Evolutionary conservation across 495 filamentous ascomycete genomes (phyloP), one percentile per base, ranked within the genome.

Genomic region (Apiosordaria backusii): DNA sequence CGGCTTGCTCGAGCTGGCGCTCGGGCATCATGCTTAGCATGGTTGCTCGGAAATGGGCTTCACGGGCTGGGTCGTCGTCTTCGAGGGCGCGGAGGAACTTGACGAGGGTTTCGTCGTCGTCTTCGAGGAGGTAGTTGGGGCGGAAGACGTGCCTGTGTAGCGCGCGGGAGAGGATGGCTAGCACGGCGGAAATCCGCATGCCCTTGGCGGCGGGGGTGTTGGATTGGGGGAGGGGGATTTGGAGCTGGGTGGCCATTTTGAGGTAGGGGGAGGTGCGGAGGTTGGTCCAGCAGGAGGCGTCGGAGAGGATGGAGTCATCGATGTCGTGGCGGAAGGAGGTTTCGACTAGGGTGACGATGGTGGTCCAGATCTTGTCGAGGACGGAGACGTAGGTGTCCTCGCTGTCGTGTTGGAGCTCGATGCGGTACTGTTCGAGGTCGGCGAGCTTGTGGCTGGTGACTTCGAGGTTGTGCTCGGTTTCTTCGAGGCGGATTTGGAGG

Each of bases 311-410:
- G n/a, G 50, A 19, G 9, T 75, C 70, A 61, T 75, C 72, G 54
- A 78, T 75, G 67, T 76, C 73, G 21, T 70, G 74, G 21, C 74
- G 73, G 73, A 78, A 78, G 16, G 74, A 74, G 18, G 29, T 61
- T 35, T 76, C 76, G 63, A 78, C 74, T 6, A 78, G 74, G 22
- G 70, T 74, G 18, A 78, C 73, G 55, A 76, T 72, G 25, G 73
- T 72, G 26, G 76, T 78, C 76, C 76, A 78, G 67, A 78, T 78
- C 58, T 71, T 76, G 71, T 78, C 76, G 45, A 78, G 76, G 26
- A 74, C 72, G 10, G 67, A 69, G 45, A 78, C 76, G 58, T 78
- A 78, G 23, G 64, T 66, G 50, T 78, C 76, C 53, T 78, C 76
- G 19, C 67, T 66, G 2, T 76, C 71, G 13, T 40, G 58, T 21